Conservation (phyloP, 352 stramenopile genomes). For the Phytophthora boehmeriae region DNA sequence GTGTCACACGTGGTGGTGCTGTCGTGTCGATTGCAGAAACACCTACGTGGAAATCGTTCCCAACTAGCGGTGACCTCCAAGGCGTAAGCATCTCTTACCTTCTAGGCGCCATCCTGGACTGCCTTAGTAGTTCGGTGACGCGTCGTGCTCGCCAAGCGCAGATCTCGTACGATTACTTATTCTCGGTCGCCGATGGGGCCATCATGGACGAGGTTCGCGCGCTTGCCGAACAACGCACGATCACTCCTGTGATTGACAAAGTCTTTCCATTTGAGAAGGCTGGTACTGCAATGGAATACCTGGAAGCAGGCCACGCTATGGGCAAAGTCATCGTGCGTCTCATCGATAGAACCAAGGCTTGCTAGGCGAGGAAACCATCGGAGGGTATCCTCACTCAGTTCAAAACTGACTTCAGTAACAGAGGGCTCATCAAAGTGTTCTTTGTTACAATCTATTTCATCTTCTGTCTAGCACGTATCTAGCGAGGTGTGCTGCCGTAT, state of each 20-base stretch:
- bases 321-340: conserved; percentile 78
- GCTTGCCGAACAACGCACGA: conserved; percentile 45
- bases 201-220: conserved; percentile 58
- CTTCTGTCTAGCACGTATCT: background rate
- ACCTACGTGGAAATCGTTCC: conserved; percentile 46
- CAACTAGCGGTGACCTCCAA: conserved; percentile 27
- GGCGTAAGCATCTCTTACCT: conserved; percentile 53
- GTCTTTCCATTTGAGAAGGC: conserved; percentile 75
- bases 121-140: conserved; percentile 62
- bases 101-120: conserved; percentile 56
- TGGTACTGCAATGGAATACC: conserved; percentile 62
- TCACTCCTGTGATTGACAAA: conserved; percentile 70
- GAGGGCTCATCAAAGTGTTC: background rate
- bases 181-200: conserved; percentile 42
- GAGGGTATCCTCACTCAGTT: no score
- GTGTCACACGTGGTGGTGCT: conserved; percentile 52
- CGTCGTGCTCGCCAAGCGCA: conserved; percentile 51
- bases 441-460: background rate
- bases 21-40: conserved; percentile 72
- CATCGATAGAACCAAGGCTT: conserved; percentile 26
- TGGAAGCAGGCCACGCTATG: conserved; percentile 61
- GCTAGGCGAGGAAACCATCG: background rate
- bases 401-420: conserved; percentile 1
- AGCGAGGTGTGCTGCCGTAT: conserved; percentile 49
- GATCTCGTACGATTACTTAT: conserved; percentile 67